Evolutionary conservation across 371 early-diverging fungal genomes (phyloP).

Genomic region (Apophysomyces variabilis): DNA sequence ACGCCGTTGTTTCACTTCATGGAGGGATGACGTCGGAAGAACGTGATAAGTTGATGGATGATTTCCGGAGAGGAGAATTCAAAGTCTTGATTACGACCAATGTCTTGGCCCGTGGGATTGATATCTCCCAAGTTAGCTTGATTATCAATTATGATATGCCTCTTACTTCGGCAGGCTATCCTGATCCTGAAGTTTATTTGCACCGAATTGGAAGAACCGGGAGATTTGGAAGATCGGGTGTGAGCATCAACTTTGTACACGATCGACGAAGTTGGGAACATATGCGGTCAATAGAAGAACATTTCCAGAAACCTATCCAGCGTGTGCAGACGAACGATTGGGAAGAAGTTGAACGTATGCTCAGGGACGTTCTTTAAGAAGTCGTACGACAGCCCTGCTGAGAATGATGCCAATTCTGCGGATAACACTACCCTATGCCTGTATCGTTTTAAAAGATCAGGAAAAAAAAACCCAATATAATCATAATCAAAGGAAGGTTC

Average conservation of each 20-base stretch:
- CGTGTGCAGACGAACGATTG: constrained; percentile 80
- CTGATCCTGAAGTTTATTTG: constrained; percentile 95
- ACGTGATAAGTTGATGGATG: constrained; percentile 94
- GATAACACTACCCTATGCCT: too few relatives aligned
- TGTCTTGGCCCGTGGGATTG: constrained; percentile 97
- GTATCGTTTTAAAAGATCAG: too few relatives aligned
- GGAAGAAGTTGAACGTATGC: constrained; percentile 74
- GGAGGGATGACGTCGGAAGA: constrained; percentile 80
- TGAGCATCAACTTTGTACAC: constrained; percentile 96
- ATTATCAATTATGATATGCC: constrained; percentile 99
- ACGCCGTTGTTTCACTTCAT: constrained; percentile 88
- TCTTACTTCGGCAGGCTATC: constrained; percentile 51
- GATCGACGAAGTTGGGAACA: constrained; percentile 69
- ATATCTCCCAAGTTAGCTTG: constrained; percentile 95
- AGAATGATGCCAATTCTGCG: too few relatives aligned
- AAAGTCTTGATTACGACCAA: constrained; percentile 98
- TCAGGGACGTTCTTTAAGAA: constrained; percentile 69
- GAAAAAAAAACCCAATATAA: too few relatives aligned
- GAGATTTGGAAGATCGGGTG: constrained; percentile 96
- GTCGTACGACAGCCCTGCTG: too few relatives aligned
- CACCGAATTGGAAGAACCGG: constrained; percentile 99
- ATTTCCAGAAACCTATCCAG: constrained; percentile 78
- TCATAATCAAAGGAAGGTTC: too few relatives aligned
- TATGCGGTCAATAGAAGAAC: constrained; percentile 77
- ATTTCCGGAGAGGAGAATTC: constrained; percentile 88